Evolutionary conservation across 331 rosid genomes (phyloP).

Genomic region (Arachis monticola): DNA sequence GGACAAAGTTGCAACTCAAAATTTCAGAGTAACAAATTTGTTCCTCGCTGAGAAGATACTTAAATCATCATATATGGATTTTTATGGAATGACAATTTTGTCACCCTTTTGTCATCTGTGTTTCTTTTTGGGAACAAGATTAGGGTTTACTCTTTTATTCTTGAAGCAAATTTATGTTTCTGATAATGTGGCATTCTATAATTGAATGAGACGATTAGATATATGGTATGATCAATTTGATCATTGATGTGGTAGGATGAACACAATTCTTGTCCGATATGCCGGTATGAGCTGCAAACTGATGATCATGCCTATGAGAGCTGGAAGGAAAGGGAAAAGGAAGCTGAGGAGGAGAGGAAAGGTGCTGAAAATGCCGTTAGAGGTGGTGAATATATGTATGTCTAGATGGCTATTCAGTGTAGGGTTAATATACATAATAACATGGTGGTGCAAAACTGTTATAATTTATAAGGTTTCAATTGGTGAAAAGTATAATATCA

Average conservation of each 20-base stretch:
- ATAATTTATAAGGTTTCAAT: background rate
- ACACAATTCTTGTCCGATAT: conserved; percentile 90
- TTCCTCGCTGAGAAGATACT: no score
- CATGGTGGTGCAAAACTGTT: conserved; percentile 15
- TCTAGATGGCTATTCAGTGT: conserved; percentile 46
- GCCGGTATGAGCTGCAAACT: conserved; percentile 86
- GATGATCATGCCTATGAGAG: conserved; percentile 92
- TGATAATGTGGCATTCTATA: conserved; percentile 16
- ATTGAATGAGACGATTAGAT: conserved; percentile 11
- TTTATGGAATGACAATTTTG: no score
- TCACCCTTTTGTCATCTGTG: no score
- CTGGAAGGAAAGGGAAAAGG: conserved; percentile 96
- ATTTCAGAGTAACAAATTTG: no score
- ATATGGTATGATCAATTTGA: conserved; percentile 1
- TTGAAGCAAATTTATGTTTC: conserved; percentile 26
- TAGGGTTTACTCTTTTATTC: no score
- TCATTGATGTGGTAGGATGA: conserved; percentile 61
- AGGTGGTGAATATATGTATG: conserved; percentile 96
- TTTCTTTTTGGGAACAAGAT: no score
- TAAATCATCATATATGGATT: no score
- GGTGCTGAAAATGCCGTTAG: conserved; percentile 93
- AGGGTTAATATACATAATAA: background rate
- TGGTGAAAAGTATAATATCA: conserved; percentile 1
- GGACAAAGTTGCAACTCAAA: no score
- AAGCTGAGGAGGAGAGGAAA: conserved; percentile 92